phyloP scores from a whole-genome alignment of 2,329 filamentous ascomycete species.

The Aureobasidium sp. region DNA sequence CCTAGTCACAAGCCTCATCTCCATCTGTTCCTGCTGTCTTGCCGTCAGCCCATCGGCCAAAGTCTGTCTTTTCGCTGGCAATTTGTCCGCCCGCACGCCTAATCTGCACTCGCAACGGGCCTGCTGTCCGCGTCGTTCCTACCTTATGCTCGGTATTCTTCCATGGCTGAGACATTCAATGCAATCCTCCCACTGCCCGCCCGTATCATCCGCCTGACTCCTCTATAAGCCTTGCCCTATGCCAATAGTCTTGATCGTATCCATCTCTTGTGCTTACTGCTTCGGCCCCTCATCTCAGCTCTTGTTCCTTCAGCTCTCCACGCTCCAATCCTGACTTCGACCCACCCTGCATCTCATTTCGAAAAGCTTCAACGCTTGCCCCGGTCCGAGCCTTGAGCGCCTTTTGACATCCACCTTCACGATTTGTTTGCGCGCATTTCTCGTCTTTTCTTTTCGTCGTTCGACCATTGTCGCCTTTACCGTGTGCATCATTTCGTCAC shows the following conservation, averaged over 20 bases:
- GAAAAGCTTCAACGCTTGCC: constrained; percentile 10
- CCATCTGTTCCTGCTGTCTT: neutral
- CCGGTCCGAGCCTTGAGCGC: constrained; percentile 12
- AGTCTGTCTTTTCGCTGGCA: neutral
- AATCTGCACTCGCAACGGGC: constrained; percentile 9
- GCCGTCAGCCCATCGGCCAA: neutral
- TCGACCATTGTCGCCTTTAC: neutral
- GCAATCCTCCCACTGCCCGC: neutral
- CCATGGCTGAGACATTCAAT: constrained; percentile 11
- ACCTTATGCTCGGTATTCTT: neutral
- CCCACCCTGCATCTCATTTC: constrained; percentile 8
- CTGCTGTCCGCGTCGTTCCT: neutral
- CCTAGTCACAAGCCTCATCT: neutral
- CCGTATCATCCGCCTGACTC: neutral
- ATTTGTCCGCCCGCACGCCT: neutral
- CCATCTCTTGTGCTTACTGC: neutral
- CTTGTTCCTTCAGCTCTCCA: neutral
- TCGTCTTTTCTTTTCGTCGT: neutral
- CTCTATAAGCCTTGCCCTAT: neutral
- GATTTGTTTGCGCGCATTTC: neutral
- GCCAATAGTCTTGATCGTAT: neutral
- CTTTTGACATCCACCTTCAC: neutral
- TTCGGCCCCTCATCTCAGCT: neutral
- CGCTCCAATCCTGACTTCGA: neutral
- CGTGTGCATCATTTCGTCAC: neutral